A percentile compares a stretch with the other conserved stretches of the same genome.
Conservation (phyloP, 1,284 basidiomycete genomes). For the Porodaedalea pini region DNA sequence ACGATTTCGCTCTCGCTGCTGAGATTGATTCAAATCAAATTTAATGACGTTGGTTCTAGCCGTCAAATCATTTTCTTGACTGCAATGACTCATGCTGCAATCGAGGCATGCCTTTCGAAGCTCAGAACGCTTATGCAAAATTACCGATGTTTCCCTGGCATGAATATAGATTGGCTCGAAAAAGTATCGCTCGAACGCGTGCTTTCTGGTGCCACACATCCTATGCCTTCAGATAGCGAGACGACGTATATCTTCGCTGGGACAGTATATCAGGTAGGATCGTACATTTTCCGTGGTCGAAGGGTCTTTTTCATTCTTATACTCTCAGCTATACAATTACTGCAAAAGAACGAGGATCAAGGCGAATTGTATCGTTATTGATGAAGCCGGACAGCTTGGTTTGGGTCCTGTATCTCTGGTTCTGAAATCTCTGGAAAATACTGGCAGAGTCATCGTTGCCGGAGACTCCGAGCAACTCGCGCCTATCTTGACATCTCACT, state of each 20-base stretch:
- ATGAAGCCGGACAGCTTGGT: slow-evolving; percentile 48
- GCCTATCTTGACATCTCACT: slow-evolving; percentile 44
- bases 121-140: slow-evolving; percentile 34
- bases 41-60: slow-evolving; percentile 28
- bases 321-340: slow-evolving; percentile 41
- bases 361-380: slow-evolving; percentile 43
- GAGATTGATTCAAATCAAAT: slow-evolving; percentile 40
- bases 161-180: slow-evolving; percentile 39
- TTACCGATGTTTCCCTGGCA: slow-evolving; percentile 36
- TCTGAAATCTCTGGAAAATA: slow-evolving; percentile 36
- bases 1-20: slow-evolving; percentile 45
- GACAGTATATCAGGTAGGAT: slow-evolving; percentile 43
- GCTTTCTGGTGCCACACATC: slow-evolving; percentile 37
- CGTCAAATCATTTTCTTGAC: slow-evolving; percentile 43
- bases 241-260: slow-evolving; percentile 41
- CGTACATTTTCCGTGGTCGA: not conserved
- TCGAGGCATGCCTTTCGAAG: slow-evolving; percentile 43
- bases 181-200: slow-evolving; percentile 40
- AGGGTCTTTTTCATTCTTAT: too few species aligned
- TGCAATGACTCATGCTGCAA: slow-evolving; percentile 49
- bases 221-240: slow-evolving; percentile 29
- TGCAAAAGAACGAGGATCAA: slow-evolving; percentile 36
- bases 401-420: slow-evolving; percentile 43
- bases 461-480: slow-evolving; percentile 51
- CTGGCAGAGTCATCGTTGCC: slow-evolving; percentile 42